phyloP scores from a whole-genome alignment of 352 stramenopile genomes.

The Phytophthora meadii region DNA sequence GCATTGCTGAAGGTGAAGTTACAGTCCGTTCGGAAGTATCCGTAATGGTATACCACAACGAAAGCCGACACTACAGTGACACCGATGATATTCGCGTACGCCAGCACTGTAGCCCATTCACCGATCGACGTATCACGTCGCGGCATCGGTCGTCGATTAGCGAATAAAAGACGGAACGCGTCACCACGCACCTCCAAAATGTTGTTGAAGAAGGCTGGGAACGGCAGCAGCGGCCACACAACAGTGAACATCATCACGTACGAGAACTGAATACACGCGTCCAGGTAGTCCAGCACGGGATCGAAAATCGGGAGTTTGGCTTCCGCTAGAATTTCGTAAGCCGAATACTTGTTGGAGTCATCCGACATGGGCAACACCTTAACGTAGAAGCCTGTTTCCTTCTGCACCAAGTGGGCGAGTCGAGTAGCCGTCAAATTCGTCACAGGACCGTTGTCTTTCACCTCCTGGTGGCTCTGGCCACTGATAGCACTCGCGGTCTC shows the following conservation, averaged over 20 bases:
- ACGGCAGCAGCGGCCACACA: conserved; percentile 87
- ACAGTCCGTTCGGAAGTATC: conserved; percentile 77
- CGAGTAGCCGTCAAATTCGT: conserved; percentile 69
- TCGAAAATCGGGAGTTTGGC: conserved; percentile 86
- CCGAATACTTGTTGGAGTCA: conserved; percentile 87
- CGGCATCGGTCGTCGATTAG: conserved; percentile 81
- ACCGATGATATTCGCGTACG: conserved; percentile 87
- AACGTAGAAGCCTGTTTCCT: conserved; percentile 73
- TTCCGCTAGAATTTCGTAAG: conserved; percentile 87
- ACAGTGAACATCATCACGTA: conserved; percentile 93
- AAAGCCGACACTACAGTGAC: conserved; percentile 85
- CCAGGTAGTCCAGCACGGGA: conserved; percentile 87
- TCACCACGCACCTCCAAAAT: conserved; percentile 88
- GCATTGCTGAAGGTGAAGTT: conserved; percentile 78
- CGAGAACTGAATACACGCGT: conserved; percentile 90
- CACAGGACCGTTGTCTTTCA: conserved; percentile 28
- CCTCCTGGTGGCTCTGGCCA: conserved; percentile 8
- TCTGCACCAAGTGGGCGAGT: conserved; percentile 70
- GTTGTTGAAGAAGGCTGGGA: conserved; percentile 89
- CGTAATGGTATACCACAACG: conserved; percentile 86
- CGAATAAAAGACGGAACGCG: conserved; percentile 84
- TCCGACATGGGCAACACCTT: conserved; percentile 75
- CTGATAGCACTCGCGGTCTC: conserved; percentile 13
- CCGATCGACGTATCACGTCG: conserved; percentile 84
- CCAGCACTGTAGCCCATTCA: conserved; percentile 85